Base-by-base conservation (phyloP, 805 yeast genomes). In the Teunomyces funiuensis region DNA sequence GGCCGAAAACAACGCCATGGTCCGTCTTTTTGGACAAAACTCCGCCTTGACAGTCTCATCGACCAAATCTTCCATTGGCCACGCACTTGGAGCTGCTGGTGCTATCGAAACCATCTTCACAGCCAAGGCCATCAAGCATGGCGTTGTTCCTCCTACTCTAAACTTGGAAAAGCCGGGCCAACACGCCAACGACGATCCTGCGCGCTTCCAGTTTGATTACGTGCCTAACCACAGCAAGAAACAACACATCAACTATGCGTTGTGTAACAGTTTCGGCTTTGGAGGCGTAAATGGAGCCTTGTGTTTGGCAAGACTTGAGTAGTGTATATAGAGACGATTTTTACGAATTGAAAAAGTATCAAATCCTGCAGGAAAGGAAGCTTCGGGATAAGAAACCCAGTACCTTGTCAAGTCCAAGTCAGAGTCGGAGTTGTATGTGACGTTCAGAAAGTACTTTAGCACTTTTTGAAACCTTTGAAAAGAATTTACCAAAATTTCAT, bases 71-170 rank as follows among this genome's bases (percentile, higher is more conserved):
- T 79, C 97, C 0, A 85, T 86, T 29, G 99, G 99, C 0, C 99
- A 93, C 63, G 69, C 91, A 15, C 67, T 93, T 20, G 99, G 99
- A 1, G 99, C 96, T 1, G 93, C 99, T 0, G 99, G 99, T 4
- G 82, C 96, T 0, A 88, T 93, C 3, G 99, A 93, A 55, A 79
- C 95, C 3, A 81, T 89, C 1, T 87, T 88, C 60, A 81, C 96
- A 0, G 65, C 88, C 2, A 56, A 83, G 54, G 81, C 96, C 0
- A 53, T 91, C 34, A 59, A 75, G 28, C 59, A 79, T 3, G 72
- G 75, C 6, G 55, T 66, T 1, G 52, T 87, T 2, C 98, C 98
- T 0, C 95, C 95, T 6, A 88, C 96, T 0, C 61, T 86, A 43
- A 93, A 93, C 57, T 73, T 89, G 43, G 69, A 74, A 2, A 51